Base-by-base conservation (phyloP, 1,284 basidiomycete species). In the Sanghuangporus weigelae region DNA sequence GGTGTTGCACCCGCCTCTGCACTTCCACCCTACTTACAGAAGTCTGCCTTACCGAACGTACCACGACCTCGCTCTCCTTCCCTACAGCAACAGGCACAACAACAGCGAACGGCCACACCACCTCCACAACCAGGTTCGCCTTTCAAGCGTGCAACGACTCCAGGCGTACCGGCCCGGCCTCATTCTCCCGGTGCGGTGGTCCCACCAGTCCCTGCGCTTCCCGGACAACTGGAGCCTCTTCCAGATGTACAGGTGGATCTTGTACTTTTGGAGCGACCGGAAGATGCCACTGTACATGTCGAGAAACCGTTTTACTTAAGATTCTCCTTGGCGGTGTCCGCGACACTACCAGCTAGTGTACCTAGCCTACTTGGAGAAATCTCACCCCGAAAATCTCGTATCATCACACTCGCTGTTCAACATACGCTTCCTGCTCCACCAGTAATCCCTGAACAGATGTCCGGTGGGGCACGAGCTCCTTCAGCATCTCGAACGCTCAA, bases 11-110 rank as follows among this genome's bases (percentile, higher is more conserved):
- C 85, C 8, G 82, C 78, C 1, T 87, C 88, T 26, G 89, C 90
- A 3, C 75, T 92, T 31, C 90, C 90, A 0, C 78, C 83, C 6
- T 83, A 92, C 71, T 77, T 92, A 19, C 89, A 91, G 69, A 84
- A 86, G 16, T 74, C 75, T 31, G 73, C 76, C 16, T 59, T 72
- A 7, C 71, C 74, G 0, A 71, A 71, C 2, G 68, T 76, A 38
- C 79, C 83, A 12, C 81, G 84, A 14, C 81, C 84, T 12, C 86
- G 69, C 54, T 78, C 74, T 26, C 86, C 86, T 14, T 81, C 82
- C 49, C 72, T 79, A 1, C 73, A 59, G 44, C 65, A 66, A 39
- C 58, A 54, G 21, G 74, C 49, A 77, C 82, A 85, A 46, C 81
- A 85, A 6, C 71, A 75, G 46, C 72, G 71, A 23, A 73, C 76